These are phyloP conservation scores for Wolfiporia cocos DNA, from an alignment of 1,284 basidiomycete genomes.

Conservation along the genomic window DNA sequence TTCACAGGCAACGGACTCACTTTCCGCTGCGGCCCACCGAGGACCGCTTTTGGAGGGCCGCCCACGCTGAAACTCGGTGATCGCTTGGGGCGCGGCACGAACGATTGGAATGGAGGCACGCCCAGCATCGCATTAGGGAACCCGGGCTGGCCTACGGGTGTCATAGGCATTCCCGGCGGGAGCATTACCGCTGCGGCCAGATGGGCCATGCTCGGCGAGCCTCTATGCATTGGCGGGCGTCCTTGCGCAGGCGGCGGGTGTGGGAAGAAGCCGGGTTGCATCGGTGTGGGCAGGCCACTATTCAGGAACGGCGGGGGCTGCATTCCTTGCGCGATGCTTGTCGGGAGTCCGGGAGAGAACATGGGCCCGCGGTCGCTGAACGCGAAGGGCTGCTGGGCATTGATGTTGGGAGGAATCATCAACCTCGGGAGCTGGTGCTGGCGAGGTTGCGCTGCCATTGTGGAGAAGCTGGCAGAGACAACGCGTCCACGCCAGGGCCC, in stretches of 20 bases:
- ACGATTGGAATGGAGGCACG: constrained; percentile 37
- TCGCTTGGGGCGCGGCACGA: constrained; percentile 48
- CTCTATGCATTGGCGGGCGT: constrained; percentile 39
- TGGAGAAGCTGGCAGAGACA: background rate
- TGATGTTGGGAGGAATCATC: constrained; percentile 27
- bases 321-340: constrained; percentile 51
- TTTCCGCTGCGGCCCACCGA: constrained; percentile 73
- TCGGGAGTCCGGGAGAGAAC: constrained; percentile 62
- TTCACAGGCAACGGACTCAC: constrained; percentile 53
- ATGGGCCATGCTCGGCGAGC: constrained; percentile 58
- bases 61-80: constrained; percentile 64
- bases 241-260: constrained; percentile 43
- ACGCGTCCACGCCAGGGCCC: background rate
- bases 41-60: constrained; percentile 74
- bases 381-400: constrained; percentile 25
- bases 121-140: constrained; percentile 52
- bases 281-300: constrained; percentile 53
- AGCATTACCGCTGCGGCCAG: constrained; percentile 53
- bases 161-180: constrained; percentile 51
- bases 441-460: constrained; percentile 23
- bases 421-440: constrained; percentile 29
- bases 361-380: constrained; percentile 32
- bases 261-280: constrained; percentile 57
- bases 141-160: constrained; percentile 47
- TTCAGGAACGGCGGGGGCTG: constrained; percentile 44